phyloP scores from a whole-genome alignment of 2,329 filamentous ascomycete species.

The Coleophoma cylindrospora region DNA sequence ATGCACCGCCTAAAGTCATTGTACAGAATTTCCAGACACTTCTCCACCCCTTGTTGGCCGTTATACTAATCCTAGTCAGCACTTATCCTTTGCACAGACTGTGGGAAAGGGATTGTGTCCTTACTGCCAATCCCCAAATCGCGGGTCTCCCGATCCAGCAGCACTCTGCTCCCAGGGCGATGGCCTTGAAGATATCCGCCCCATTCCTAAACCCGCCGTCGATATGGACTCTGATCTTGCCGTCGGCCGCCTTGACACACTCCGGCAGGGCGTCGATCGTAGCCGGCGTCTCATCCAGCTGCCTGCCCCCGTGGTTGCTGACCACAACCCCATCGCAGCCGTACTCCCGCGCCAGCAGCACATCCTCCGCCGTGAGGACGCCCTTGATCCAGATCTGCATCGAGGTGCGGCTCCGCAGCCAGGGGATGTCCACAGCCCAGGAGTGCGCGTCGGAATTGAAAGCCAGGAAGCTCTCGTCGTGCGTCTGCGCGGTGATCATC shows the following conservation, averaged over 20 bases:
- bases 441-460: conserved; percentile 25
- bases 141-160: conserved; percentile 56
- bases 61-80: conserved; percentile 33
- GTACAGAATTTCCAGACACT: conserved; percentile 42
- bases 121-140: conserved; percentile 48
- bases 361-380: conserved; percentile 53
- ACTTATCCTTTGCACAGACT: not conserved
- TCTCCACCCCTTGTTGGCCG: conserved; percentile 53
- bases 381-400: conserved; percentile 42
- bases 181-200: conserved; percentile 54
- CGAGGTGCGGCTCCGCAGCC: conserved; percentile 41
- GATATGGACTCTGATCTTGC: conserved; percentile 33
- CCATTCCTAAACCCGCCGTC: conserved; percentile 54
- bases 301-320: conserved; percentile 50
- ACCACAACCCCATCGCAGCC: conserved; percentile 58
- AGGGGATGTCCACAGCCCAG: conserved; percentile 46
- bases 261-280: conserved; percentile 24
- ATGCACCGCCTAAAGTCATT: conserved; percentile 13
- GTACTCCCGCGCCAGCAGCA: conserved; percentile 51
- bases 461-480: conserved; percentile 17
- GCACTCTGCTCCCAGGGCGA: conserved; percentile 57
- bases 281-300: conserved; percentile 47
- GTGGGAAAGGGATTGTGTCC: not conserved
- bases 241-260: conserved; percentile 17
- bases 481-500: conserved; percentile 11